Percentiles rank a stretch among this genome's conserved stretches.
These are phyloP conservation scores for Fomitopsis palustris DNA, from an alignment of 1,284 basidiomycete genomes.

Conservation along the genomic window DNA sequence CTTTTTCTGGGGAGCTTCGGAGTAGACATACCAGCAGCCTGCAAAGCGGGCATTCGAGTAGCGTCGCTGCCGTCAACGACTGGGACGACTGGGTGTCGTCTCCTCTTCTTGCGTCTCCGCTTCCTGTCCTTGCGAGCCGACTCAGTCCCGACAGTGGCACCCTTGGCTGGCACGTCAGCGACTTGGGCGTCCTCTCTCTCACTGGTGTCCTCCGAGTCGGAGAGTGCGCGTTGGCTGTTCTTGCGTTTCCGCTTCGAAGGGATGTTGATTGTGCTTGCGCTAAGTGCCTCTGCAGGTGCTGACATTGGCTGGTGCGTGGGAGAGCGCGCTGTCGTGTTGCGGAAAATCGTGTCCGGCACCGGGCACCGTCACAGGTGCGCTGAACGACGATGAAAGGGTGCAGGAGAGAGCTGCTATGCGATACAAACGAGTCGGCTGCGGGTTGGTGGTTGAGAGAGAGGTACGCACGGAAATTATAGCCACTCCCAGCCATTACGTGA, in stretches of 20 bases:
- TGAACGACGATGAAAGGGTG: too few species aligned
- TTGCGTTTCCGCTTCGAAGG: background rate
- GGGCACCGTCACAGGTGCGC: too few species aligned
- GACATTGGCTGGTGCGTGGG: conserved; percentile 8
- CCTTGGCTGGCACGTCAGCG: background rate
- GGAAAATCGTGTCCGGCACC: too few species aligned
- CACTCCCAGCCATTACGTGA: background rate
- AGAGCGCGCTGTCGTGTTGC: too few species aligned
- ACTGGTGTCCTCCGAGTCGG: conserved; percentile 20
- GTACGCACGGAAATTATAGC: background rate
- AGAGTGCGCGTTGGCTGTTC: conserved; percentile 11
- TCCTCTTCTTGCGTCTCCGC: conserved; percentile 25
- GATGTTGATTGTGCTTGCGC: background rate
- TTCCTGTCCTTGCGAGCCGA: conserved; percentile 23
- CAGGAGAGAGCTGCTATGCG: background rate
- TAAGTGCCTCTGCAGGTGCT: background rate
- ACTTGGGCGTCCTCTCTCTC: conserved; percentile 12
- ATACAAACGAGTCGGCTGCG: background rate
- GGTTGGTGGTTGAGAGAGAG: background rate
- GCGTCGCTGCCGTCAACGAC: conserved; percentile 10
- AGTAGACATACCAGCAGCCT: background rate
- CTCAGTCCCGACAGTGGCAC: conserved; percentile 4
- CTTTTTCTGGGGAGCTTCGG: background rate
- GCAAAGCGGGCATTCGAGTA: background rate
- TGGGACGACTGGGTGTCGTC: conserved; percentile 19